phyloP scores from a whole-genome alignment of 768 basidiomycete genomes.

The Calocybe gangraenosa region DNA sequence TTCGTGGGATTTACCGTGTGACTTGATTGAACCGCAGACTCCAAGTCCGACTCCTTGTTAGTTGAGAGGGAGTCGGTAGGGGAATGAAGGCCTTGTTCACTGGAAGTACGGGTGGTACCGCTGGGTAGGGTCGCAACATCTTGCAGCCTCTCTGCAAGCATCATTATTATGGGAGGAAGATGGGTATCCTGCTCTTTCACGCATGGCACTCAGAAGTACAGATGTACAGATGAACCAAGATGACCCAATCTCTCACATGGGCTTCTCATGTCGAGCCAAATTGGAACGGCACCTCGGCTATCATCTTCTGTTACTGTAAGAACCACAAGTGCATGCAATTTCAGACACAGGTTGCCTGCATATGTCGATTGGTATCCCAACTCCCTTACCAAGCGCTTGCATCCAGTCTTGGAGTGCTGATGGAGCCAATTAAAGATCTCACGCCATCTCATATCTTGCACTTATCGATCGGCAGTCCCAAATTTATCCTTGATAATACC shows the following conservation, averaged over 20 bases:
- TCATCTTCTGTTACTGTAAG: slow-evolving; percentile 9
- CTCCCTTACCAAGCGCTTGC: no score
- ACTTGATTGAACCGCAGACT: slow-evolving; percentile 3
- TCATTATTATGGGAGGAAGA: slow-evolving; percentile 17
- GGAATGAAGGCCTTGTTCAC: slow-evolving; percentile 9
- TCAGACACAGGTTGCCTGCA: no score
- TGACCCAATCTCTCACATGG: slow-evolving; percentile 13
- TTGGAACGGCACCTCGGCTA: slow-evolving; percentile 16
- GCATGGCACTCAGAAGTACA: slow-evolving; percentile 18
- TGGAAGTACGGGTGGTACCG: slow-evolving; percentile 6
- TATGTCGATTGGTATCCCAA: no score
- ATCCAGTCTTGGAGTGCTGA: no score
- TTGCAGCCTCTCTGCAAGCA: slow-evolving; percentile 6
- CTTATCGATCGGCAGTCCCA: no score
- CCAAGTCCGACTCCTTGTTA: slow-evolving; percentile 12
- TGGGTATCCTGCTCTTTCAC: slow-evolving; percentile 10
- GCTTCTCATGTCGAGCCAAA: slow-evolving; percentile 16
- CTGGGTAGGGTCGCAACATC: slow-evolving; percentile 6
- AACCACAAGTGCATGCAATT: neutral
- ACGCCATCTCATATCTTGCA: no score
- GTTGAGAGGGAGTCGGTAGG: slow-evolving; percentile 6
- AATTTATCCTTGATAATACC: no score
- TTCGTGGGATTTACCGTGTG: neutral
- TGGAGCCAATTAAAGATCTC: no score
- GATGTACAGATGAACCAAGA: slow-evolving; percentile 11